phyloP scores from a whole-genome alignment of 1,284 basidiomycete genomes.

The Marasmius oreades region DNA sequence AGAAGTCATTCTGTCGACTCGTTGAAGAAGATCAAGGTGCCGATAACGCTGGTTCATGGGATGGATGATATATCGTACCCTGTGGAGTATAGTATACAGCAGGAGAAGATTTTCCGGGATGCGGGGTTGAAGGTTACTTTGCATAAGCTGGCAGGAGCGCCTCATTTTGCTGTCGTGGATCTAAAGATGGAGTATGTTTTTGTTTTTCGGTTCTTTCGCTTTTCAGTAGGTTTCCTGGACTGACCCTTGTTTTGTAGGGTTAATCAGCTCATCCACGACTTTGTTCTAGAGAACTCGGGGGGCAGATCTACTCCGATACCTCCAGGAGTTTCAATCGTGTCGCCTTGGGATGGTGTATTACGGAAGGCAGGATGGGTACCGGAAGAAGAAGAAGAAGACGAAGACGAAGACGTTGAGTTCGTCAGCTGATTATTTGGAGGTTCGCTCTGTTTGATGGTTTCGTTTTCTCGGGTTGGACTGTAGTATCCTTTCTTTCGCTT shows the following conservation, averaged over 20 bases:
- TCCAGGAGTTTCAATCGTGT: neutral
- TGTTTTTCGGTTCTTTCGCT: neutral
- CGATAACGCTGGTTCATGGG: conserved; percentile 14
- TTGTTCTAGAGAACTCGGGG: neutral
- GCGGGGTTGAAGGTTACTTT: conserved; percentile 4
- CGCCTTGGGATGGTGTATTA: neutral
- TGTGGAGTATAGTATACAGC: conserved; percentile 7
- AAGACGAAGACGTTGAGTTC: neutral
- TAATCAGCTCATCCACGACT: neutral
- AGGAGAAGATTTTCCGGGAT: conserved; percentile 5
- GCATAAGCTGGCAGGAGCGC: conserved; percentile 1
- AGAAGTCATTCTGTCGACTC: conserved; percentile 4
- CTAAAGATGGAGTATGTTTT: neutral
- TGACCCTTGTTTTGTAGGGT: neutral
- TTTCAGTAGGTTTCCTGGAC: neutral
- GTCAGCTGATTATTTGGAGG: too few relatives aligned
- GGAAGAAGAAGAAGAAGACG: neutral
- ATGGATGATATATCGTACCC: conserved; percentile 15
- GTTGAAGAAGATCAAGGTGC: conserved; percentile 8
- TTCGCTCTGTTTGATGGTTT: too few relatives aligned
- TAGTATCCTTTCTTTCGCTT: too few relatives aligned
- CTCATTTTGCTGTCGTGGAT: conserved; percentile 11
- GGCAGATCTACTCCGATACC: neutral
- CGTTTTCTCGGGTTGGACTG: too few relatives aligned
- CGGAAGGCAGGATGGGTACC: neutral